phyloP scores from a whole-genome alignment of 2,329 filamentous ascomycete species.

The Aplosporella prunicola region DNA sequence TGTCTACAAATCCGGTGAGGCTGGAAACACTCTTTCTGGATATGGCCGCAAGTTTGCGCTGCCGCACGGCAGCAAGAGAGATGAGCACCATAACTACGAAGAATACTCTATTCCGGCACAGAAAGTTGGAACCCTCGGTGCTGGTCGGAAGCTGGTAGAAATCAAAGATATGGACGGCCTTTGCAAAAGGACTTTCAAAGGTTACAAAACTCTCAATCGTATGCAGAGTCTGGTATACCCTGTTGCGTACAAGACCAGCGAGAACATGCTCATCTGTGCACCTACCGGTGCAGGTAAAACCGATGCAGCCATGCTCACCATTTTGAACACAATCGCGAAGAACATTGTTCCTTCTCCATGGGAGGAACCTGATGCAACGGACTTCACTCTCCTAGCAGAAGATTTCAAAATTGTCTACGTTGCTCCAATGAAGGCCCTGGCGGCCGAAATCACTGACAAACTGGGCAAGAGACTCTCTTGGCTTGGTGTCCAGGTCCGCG shows the following conservation, averaged over 20 bases:
- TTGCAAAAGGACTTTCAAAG: constrained; percentile 83
- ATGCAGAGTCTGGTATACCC: constrained; percentile 98
- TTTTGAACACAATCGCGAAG: constrained; percentile 81
- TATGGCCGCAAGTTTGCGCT: constrained; percentile 75
- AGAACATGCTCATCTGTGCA: constrained; percentile 98
- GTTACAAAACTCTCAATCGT: constrained; percentile 86
- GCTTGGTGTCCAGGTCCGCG: constrained; percentile 84
- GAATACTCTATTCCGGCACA: constrained; percentile 81
- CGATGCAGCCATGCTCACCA: constrained; percentile 93
- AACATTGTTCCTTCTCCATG: constrained; percentile 73
- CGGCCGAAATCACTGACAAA: constrained; percentile 93
- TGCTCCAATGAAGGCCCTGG: constrained; percentile 96
- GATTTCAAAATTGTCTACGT: constrained; percentile 99
- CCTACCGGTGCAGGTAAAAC: constrained; percentile 98
- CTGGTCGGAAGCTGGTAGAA: constrained; percentile 63
- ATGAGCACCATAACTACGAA: constrained; percentile 69
- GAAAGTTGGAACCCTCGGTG: constrained; percentile 63
- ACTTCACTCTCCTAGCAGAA: constrained; percentile 73
- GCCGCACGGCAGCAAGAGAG: constrained; percentile 62
- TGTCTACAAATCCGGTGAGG: constrained; percentile 75
- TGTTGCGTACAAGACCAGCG: constrained; percentile 87
- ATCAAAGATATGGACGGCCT: constrained; percentile 81
- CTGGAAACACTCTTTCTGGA: constrained; percentile 75
- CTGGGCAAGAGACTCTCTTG: constrained; percentile 83
- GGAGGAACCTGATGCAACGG: constrained; percentile 60